Evolutionary conservation across 2,329 filamentous ascomycete species (phyloP), one percentile per base, ranked within the genome.

Genomic region (Curvularia sp.): DNA sequence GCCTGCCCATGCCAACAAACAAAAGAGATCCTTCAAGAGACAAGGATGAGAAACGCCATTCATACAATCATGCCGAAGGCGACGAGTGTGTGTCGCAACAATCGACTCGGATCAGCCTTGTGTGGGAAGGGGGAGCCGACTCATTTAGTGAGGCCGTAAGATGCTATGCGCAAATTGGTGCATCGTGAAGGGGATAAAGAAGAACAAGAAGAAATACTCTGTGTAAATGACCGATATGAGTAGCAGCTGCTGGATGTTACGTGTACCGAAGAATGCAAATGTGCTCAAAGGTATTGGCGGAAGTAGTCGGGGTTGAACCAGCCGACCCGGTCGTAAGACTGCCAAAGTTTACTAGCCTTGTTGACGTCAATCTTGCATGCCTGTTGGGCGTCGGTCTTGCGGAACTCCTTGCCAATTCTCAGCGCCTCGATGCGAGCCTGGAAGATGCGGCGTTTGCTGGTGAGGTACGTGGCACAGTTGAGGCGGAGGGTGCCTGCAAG

Each of bases 281-380:
- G 39, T 39, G 31, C 43, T 75, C 66, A 79, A 56, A 80, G 66
- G 63, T 79, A 81, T 60, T 82, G 72, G 57, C 76, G 69, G 61
- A 86, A 84, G 71, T 80, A 78, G 44, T 81, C 76, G 9, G 77
- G 77, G 42, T 90, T 83, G 63, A 97, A 87, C 92, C 93, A 96
- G 67, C 90, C 90, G 38, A 95, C 91, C 68, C 88, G 89, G 49
- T 97, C 91, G 73, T 92, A 98, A 5, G 92, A 92, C 38, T 88
- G 88, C 91, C 92, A 97, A 47, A 98, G 83, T 77, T 94, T 94
- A 65, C 92, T 96, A 3, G 93, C 92, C 82, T 97, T 98, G 83
- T 97, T 97, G 75, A 98, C 94, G 71, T 98, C 94, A 64, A 97
- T 97, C 82, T 96, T 96, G 84, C 92, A 96, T n/a, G 92, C 92